These are phyloP conservation scores for Morella rubra DNA, from an alignment of 306 rosid species.

Conservation along the genomic window DNA sequence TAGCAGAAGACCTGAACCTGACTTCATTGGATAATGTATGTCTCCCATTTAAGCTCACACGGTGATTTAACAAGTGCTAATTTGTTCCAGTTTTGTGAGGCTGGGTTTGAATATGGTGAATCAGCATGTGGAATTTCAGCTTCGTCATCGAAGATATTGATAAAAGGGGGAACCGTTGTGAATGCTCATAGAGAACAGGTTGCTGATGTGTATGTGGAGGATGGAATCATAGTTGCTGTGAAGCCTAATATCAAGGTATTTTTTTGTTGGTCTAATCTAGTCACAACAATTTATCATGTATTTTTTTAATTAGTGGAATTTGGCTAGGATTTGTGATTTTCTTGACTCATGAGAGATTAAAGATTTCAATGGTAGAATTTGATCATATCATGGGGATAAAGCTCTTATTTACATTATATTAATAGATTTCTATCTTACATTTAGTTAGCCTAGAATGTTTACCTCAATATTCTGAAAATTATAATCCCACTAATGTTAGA, in stretches of 20 bases:
- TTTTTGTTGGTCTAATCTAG: background rate
- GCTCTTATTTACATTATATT: background rate
- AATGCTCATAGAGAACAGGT: conserved; percentile 74
- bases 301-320: conserved; percentile 1
- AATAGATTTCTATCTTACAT: background rate
- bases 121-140: conserved; percentile 39
- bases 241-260: conserved; percentile 62
- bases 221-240: conserved; percentile 69
- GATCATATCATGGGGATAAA: background rate
- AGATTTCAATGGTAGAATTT: conserved; percentile 1
- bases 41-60: background rate
- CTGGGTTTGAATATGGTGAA: conserved; percentile 54
- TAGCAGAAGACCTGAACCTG: too few relatives aligned
- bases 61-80: background rate
- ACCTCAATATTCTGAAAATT: background rate
- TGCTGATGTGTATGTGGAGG: conserved; percentile 86
- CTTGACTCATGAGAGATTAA: background rate
- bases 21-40: background rate
- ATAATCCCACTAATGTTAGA: background rate
- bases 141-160: conserved; percentile 53
- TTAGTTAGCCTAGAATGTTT: background rate
- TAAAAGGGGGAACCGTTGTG: conserved; percentile 77
- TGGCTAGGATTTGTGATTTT: background rate
- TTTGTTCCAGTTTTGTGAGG: conserved; percentile 64
- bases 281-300: background rate